Conservation (phyloP, 805 yeast species). For the Candida michaelii region DNA sequence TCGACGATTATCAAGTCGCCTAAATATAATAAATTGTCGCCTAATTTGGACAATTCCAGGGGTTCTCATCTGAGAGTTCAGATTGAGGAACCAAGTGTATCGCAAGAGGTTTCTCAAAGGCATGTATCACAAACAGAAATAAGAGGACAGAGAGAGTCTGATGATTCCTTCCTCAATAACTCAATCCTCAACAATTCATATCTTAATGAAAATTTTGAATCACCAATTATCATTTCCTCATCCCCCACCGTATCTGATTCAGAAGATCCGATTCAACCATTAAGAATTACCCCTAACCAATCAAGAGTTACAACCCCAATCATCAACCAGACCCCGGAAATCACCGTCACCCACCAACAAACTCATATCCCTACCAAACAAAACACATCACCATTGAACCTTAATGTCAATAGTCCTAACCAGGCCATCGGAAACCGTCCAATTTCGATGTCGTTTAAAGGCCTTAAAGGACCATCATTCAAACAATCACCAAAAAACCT, state of each 20-base stretch:
- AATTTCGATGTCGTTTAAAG: constrained; percentile 58
- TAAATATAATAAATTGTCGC: constrained; percentile 1
- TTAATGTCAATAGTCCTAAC: constrained; percentile 7
- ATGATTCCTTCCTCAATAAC: constrained; percentile 1
- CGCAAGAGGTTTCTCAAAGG: too few species aligned
- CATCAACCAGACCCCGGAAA: constrained; percentile 9
- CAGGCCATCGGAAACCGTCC: constrained; percentile 27
- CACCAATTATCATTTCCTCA: constrained; percentile 15
- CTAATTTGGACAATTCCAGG: not conserved
- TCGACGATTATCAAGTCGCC: constrained; percentile 2
- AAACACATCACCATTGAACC: constrained; percentile 5
- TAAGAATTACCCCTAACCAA: constrained; percentile 2
- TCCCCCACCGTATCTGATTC: constrained; percentile 16
- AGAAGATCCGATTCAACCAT: constrained; percentile 14
- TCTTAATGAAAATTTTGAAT: constrained; percentile 2
- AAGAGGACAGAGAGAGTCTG: not conserved
- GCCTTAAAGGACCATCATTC: constrained; percentile 59
- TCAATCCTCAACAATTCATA: constrained; percentile 2
- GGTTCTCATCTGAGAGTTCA: too few species aligned
- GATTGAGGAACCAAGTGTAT: not conserved
- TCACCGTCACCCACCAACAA: constrained; percentile 15
- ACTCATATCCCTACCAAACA: constrained; percentile 5
- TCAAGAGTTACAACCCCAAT: not conserved
- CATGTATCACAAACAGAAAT: not conserved
- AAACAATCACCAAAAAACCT: constrained; percentile 26